Base-by-base conservation (phyloP, 441 rosid species). In the Metrosideros polymorpha region DNA sequence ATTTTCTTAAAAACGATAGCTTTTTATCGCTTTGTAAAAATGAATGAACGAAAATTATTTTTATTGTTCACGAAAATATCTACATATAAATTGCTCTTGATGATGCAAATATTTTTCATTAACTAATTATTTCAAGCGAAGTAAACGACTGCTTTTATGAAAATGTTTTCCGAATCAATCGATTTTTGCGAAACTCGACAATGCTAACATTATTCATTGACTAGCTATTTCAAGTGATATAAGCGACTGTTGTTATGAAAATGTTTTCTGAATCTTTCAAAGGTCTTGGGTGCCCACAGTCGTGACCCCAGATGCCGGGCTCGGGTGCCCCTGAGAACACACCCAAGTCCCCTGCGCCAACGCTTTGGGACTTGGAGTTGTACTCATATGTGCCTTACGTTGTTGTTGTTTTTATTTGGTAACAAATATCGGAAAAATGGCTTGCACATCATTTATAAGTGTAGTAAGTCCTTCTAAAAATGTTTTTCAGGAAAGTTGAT, bases 11-110 rank as follows among this genome's bases (percentile, higher is more conserved):
- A 57, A 57, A n/a, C n/a, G 6, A 57, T 27, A 10, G 5, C 61
- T 56, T 0, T 0, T 3, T 12, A 56, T n/a, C 9, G 2, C 9
- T 59, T 55, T 24, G 3, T 25, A 25, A 25, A 55, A 55, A 27
- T 25, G 14, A 55, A 25, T 5, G 6, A n/a, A 57, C 17, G 27
- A 5, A 57, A 57, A 27, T n/a, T 57, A n/a, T 27, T 61, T 7
- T 4, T 7, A 32, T 4, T 0, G 12, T 22, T 3, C 4, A 4
- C 4, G 2, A 18, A 30, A 63, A 4, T 63, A 63, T 61, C 3
- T 32, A 15, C 1, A 4, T 6, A 3, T 15, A 3, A 3, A 61
- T 57, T 1, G 2, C 1, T 0, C 0, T 61, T 0, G 24, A 61
- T 15, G 3, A 61, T 29, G 9, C 0, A 15, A 15, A 15, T 15